These are phyloP conservation scores for Trichoderma guizhouense DNA, from an alignment of 2,329 filamentous ascomycete species.

Conservation along the genomic window DNA sequence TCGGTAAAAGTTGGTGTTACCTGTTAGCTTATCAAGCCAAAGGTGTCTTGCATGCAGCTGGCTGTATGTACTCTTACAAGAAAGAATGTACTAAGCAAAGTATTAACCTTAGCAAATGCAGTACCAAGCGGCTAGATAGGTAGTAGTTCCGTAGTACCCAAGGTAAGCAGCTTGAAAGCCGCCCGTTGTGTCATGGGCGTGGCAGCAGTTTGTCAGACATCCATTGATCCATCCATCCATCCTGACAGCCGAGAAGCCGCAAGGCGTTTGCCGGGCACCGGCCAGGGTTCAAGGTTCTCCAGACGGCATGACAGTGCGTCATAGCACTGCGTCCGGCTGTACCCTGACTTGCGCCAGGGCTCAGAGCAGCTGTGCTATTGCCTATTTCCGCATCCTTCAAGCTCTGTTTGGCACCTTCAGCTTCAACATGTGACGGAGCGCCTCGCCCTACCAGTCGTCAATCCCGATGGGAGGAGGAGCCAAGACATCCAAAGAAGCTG, in stretches of 20 bases:
- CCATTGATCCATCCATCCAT: not conserved
- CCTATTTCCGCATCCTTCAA: slow-evolving; percentile 7
- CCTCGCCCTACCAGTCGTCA: not conserved
- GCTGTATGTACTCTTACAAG: not conserved
- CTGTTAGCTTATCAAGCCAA: not conserved
- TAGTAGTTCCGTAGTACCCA: not conserved
- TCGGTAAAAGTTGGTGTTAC: not conserved
- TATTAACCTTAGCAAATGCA: not conserved
- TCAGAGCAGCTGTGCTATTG: not conserved
- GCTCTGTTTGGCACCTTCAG: slow-evolving; percentile 11
- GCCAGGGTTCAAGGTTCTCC: slow-evolving; percentile 7
- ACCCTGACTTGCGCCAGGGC: not conserved
- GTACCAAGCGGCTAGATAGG: not conserved
- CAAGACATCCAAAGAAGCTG: not conserved
- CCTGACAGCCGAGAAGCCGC: not conserved
- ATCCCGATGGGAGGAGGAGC: not conserved
- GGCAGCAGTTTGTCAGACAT: not conserved
- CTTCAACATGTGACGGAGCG: slow-evolving; percentile 5
- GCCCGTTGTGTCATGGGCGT: not conserved
- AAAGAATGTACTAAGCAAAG: not conserved
- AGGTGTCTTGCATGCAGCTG: not conserved
- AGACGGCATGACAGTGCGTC: slow-evolving; percentile 2
- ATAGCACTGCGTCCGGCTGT: not conserved
- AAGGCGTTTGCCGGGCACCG: not conserved
- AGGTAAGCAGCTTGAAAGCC: not conserved